Base-by-base conservation (phyloP, 495 filamentous ascomycete genomes). In the Xylaria sp. region DNA sequence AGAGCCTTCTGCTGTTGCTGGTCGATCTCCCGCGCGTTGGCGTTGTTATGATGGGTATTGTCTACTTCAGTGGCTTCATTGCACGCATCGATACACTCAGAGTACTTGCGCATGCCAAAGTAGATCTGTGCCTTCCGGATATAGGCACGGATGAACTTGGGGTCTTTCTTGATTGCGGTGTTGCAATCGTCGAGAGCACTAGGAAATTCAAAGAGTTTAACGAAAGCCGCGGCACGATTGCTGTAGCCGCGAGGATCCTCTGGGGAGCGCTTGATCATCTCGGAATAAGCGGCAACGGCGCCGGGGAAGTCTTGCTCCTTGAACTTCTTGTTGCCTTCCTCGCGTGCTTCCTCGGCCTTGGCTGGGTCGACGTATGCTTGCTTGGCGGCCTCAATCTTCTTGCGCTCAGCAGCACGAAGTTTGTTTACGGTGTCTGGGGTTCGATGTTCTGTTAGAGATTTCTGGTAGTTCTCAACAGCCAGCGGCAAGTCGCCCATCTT, bases 31-130 rank as follows among this genome's bases (percentile, higher is more conserved):
- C 92, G 86, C 2, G 89, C 83, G 78, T 97, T 93, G 73, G 90
- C 92, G 61, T 90, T 89, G 67, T 89, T 87, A 77, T 86, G 77
- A 74, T 85, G 80, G 66, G 85, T 82, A 31, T 82, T 89, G 79
- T 99, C 97, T 21, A 94, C 88, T 70, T 90, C 87, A 2, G 86
- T 82, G 3, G 97, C 96, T 72, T 94, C 93, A 43, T 89, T 89
- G 85, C 94, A 97, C 24, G 90, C 92, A 77, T 99, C 97, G 53
- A 97, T 84, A 76, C 92, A 97, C 80, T 92, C 94, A 84, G 90
- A 97, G 84, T 97, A 98, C 81, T 99, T 94, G 75, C 94, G 92
- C 96, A 99, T 99, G 68, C 93, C 94, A 71, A 97, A 92, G 78
- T 92, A 92, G 19, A 95, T 93, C 81, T 97, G 93, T 0, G 94